Evolutionary conservation across 164 flowering plant species (phyloP), one percentile per base, ranked within the genome.

Genomic region (grape (Vitis vinifera)): DNA sequence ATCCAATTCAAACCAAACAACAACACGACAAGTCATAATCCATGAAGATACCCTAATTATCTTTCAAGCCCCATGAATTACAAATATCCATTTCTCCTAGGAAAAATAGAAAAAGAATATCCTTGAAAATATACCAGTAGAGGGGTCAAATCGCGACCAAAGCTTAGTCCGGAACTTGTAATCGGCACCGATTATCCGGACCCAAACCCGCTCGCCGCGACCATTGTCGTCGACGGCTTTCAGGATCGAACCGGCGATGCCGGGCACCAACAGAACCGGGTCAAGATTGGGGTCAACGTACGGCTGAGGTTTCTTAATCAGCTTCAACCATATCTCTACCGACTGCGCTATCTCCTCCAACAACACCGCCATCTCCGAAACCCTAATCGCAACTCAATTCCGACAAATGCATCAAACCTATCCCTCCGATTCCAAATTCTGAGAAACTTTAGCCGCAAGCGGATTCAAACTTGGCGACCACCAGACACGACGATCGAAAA

Each of bases 231-330:
- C 87, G 11, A 89, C 94, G 3, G 97, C 91, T 0, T 87, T 78
- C 63, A 96, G 77, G 52, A 93, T 82, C n/a, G 99, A 91, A 13
- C 99, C 99, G 10, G 93, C 99, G 31, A 96, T 82, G 1, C 99
- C 99, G 3, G 99, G 99, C 9, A 96, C 97, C 66, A 96, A 62
- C 29, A 96, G 77, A 14, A 96, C 99, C 9, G 99, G 99, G 78
- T 96, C 98, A 19, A 96, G 92, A 66, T 87, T 76, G 12, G 97
- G 95, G 78, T 93, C 88, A 13, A 96, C 88, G 69, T 62, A 87
- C 3, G 91, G 82, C 71, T 86, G 75, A 10, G 78, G 77, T 65
- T 85, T 83, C 80, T 72, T 78, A 44, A 78, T 73, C 12, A 85
- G 76, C 74, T 71, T 87, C 84, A 90, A 59, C 91, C 87, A 87